A percentile compares a stretch with the other conserved stretches of the same genome.
These are phyloP conservation scores for Fabrea salina DNA, from an alignment of 169 alveolate genomes.

Conservation along the genomic window DNA sequence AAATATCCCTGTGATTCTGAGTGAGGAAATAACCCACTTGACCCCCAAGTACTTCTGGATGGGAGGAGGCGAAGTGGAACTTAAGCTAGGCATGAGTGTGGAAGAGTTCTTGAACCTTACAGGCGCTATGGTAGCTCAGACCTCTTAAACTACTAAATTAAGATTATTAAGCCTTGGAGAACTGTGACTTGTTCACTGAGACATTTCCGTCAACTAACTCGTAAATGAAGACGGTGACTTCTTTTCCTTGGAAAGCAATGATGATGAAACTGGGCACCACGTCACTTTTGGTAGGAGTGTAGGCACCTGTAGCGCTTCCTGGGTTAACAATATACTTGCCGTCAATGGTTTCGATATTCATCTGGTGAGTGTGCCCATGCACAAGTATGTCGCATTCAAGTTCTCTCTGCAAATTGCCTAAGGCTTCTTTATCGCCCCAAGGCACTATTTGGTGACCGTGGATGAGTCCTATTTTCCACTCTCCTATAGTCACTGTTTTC, in stretches of 20 bases:
- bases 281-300: slow-evolving; percentile 58
- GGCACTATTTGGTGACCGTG: slow-evolving; percentile 95
- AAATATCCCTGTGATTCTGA: slow-evolving; percentile 52
- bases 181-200: slow-evolving; percentile 46
- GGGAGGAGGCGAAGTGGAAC: slow-evolving; percentile 82
- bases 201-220: slow-evolving; percentile 75
- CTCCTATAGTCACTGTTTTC: slow-evolving; percentile 88
- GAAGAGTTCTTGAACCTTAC: slow-evolving; percentile 45
- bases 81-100: slow-evolving; percentile 65
- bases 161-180: too few species aligned
- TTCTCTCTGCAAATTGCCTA: slow-evolving; percentile 81
- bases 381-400: slow-evolving; percentile 89
- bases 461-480: slow-evolving; percentile 88
- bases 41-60: slow-evolving; percentile 66
- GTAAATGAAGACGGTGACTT: slow-evolving; percentile 65
- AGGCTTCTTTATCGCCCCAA: slow-evolving; percentile 91
- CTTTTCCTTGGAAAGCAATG: slow-evolving; percentile 74
- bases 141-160: too few species aligned
- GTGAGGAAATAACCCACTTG: slow-evolving; percentile 47
- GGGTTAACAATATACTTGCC: slow-evolving; percentile 91
- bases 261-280: slow-evolving; percentile 68
- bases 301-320: slow-evolving; percentile 93
- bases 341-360: slow-evolving; percentile 72
- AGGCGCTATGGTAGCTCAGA: slow-evolving; percentile 24
- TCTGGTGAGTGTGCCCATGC: slow-evolving; percentile 89